Percentiles rank a stretch among this genome's conserved stretches.
Evolutionary conservation across 2,329 filamentous ascomycete genomes (phyloP).

Genomic region (Diaporthe amygdali): DNA sequence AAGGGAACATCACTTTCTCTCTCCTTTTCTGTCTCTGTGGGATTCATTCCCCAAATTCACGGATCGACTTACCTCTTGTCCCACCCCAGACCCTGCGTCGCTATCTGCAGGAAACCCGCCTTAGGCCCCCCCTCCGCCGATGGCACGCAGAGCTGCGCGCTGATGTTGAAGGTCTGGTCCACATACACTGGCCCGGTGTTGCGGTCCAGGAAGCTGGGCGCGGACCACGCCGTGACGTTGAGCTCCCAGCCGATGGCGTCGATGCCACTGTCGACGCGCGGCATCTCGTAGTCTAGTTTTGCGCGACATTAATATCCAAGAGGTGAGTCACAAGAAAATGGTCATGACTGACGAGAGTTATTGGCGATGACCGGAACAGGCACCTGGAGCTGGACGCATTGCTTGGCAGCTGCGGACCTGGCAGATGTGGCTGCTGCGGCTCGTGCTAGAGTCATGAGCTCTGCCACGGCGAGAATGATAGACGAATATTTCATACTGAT

Average conservation of each 20-base stretch:
- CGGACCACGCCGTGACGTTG: conserved; percentile 29
- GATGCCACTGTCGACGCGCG: conserved; percentile 33
- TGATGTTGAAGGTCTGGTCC: conserved; percentile 30
- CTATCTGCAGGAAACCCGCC: conserved; percentile 40
- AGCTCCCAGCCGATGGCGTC: conserved; percentile 33
- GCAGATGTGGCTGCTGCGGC: neutral
- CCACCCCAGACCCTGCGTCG: conserved; percentile 48
- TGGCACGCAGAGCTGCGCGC: conserved; percentile 31
- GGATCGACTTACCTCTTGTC: conserved; percentile 49
- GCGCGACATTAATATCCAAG: neutral
- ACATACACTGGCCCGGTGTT: conserved; percentile 22
- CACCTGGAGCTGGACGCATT: conserved; percentile 24
- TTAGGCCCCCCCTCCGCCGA: conserved; percentile 21
- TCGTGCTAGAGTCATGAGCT: neutral
- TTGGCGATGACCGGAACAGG: conserved; percentile 22
- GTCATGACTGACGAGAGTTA: conserved; percentile 7
- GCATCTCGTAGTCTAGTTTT: conserved; percentile 27
- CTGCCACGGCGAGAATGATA: neutral
- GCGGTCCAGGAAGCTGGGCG: conserved; percentile 20
- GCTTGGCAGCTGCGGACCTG: neutral
- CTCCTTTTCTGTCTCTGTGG: neutral
- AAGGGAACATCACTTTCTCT: neutral
- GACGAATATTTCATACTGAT: neutral
- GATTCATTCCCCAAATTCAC: neutral
- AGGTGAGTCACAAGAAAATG: neutral